These are phyloP conservation scores for Mycena polygramma DNA, from an alignment of 768 basidiomycete species.

Conservation along the genomic window DNA sequence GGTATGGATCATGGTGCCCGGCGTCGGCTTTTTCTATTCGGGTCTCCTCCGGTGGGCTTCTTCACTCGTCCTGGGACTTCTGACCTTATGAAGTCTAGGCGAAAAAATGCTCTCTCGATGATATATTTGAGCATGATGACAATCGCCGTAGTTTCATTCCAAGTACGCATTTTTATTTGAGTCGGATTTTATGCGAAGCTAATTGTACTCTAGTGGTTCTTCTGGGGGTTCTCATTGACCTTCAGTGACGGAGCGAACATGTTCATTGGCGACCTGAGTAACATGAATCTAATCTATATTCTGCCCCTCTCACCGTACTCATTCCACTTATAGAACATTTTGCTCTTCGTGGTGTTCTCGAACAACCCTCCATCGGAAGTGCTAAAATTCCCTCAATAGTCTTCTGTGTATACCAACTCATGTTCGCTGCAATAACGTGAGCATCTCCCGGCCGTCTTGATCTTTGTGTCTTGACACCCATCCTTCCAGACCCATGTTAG, in stretches of 20 bases:
- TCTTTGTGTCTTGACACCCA: slow-evolving; percentile 37
- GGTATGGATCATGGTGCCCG: slow-evolving; percentile 89
- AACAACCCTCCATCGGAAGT: slow-evolving; percentile 81
- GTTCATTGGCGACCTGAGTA: slow-evolving; percentile 88
- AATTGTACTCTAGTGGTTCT: slow-evolving; percentile 81
- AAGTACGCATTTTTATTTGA: slow-evolving; percentile 61
- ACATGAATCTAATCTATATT: neutral
- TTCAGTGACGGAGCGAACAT: slow-evolving; percentile 81
- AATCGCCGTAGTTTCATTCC: slow-evolving; percentile 86
- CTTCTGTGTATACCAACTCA: slow-evolving; percentile 89
- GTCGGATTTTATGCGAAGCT: neutral
- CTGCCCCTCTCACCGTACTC: neutral
- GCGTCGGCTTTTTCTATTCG: slow-evolving; percentile 91
- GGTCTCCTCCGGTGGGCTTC: slow-evolving; percentile 74
- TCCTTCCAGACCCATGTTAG: slow-evolving; percentile 78
- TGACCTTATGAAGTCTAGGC: slow-evolving; percentile 29
- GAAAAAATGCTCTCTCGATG: slow-evolving; percentile 97
- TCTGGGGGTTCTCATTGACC: slow-evolving; percentile 95
- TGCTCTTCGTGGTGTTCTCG: slow-evolving; percentile 82
- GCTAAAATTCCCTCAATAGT: slow-evolving; percentile 77
- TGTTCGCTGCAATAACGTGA: slow-evolving; percentile 92
- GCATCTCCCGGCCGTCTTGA: slow-evolving; percentile 44
- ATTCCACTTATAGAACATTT: slow-evolving; percentile 72
- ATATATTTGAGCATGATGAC: slow-evolving; percentile 87
- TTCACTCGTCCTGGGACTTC: neutral